A percentile compares a stretch with the other conserved stretches of the same genome.
These are phyloP conservation scores for Aspergillus steynii DNA, from an alignment of 495 filamentous ascomycete species.

Conservation along the genomic window DNA sequence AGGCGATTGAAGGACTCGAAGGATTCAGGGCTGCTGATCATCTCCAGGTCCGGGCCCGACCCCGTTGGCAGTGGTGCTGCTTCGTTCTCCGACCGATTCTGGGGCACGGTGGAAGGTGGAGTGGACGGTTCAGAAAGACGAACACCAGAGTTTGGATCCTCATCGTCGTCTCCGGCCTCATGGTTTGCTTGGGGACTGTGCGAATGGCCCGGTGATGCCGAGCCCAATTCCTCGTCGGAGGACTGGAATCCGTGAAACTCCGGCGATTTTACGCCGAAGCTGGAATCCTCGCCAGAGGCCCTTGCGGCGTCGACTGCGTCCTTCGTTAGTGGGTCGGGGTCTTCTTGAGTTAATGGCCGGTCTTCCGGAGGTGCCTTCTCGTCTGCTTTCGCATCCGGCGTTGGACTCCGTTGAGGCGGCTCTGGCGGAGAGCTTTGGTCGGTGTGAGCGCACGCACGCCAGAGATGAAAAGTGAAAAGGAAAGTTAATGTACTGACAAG, in stretches of 20 bases:
- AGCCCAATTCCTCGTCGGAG: background rate
- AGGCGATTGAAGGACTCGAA: constrained; percentile 11
- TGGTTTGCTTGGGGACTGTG: background rate
- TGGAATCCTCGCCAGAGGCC: constrained; percentile 7
- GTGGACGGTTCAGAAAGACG: background rate
- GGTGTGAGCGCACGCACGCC: constrained; percentile 33
- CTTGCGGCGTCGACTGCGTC: background rate
- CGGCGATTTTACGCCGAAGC: constrained; percentile 20
- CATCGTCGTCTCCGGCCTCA: background rate
- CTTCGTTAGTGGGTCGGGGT: background rate
- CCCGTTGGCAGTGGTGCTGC: background rate
- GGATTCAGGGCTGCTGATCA: constrained; percentile 18
- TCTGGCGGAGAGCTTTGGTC: constrained; percentile 37
- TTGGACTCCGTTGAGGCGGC: constrained; percentile 21
- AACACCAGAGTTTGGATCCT: background rate
- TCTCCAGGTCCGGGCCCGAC: constrained; percentile 16
- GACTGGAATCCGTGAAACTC: constrained; percentile 24
- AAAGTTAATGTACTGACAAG: constrained; percentile 46
- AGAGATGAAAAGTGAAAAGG: constrained; percentile 30
- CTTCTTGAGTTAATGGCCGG: constrained; percentile 5
- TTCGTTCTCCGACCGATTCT: background rate
- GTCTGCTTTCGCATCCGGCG: constrained; percentile 6
- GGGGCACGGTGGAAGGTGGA: background rate
- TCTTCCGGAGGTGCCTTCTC: constrained; percentile 8
- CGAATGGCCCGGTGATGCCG: background rate